Percentiles rank a stretch among this genome's conserved stretches.
Conservation (phyloP, 2,329 filamentous ascomycete genomes). For the Xenoacremonium recifei region DNA sequence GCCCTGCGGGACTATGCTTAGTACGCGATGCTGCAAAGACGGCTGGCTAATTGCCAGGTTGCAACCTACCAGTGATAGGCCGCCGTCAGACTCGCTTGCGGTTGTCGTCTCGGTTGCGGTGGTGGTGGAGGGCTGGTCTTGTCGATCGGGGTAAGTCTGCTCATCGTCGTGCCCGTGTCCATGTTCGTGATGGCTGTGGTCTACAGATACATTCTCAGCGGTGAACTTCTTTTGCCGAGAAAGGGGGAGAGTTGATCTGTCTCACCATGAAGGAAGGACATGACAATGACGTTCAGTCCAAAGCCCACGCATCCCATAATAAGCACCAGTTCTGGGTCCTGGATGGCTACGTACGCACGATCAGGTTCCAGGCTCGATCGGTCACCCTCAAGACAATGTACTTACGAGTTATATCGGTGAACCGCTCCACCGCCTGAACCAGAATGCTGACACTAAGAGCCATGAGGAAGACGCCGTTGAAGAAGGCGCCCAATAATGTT, state of each 20-base stretch:
- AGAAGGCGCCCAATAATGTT: conserved; percentile 72
- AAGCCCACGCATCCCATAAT: conserved; percentile 69
- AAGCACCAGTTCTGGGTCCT: conserved; percentile 64
- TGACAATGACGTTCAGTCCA: conserved; percentile 64
- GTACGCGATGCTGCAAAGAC: conserved; percentile 1
- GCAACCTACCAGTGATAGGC: conserved; percentile 15
- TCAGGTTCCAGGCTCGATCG: conserved; percentile 12
- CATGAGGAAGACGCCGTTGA: conserved; percentile 74
- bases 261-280: conserved; percentile 62
- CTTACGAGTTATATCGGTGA: conserved; percentile 55
- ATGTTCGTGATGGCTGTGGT: conserved; percentile 34
- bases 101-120: conserved; percentile 6
- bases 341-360: conserved; percentile 48
- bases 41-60: conserved; percentile 1
- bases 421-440: conserved; percentile 71
- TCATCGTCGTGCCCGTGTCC: conserved; percentile 21
- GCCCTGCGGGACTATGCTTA: conserved; percentile 14
- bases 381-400: conserved; percentile 1
- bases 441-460: conserved; percentile 71
- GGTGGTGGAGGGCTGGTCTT: conserved; percentile 8
- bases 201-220: conserved; percentile 10
- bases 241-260: neutral
- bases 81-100: conserved; percentile 13
- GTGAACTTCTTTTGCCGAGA: neutral
- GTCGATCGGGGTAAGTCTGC: conserved; percentile 3